Base-by-base conservation (phyloP, 2,329 filamentous ascomycete species). In the Myriosclerotinia scirpicola region DNA sequence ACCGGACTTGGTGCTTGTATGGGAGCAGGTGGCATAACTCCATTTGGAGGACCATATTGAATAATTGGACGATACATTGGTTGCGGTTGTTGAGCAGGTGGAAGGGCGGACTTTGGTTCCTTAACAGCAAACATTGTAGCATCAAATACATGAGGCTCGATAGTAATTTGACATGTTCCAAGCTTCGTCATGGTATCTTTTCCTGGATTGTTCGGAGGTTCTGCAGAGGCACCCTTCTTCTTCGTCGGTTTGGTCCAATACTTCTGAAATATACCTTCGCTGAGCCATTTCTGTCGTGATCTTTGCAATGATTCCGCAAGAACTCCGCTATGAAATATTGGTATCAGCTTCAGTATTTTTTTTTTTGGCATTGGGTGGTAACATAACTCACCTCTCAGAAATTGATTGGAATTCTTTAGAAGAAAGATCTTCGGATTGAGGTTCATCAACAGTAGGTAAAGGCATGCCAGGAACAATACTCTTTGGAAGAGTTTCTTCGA, bases 121-220 rank as follows among this genome's bases (percentile, higher is more conserved):
- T 90, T 90, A 67, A 92, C 87, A 26, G 85, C 84, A 74, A 84
- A 93, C 81, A 93, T 85, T 56, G 85, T 89, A 20, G 90, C 90
- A 71, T 93, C 90, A 72, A 95, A 86, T 54, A 90, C 85, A 75
- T 95, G 90, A 54, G 92, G 92, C 76, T 93, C 91, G 68, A 93
- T 87, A 30, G 87, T 89, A 69, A 96, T 87, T 44, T 87, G 87
- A 69, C 91, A 87, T 71, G 85, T 85, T 71, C 92, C 91, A 30
- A 92, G 84, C 76, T 88, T 90, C 70, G 84, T 81, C 87, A 92
- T 91, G 69, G 84, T 87, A 55, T 92, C 85, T 77, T 90, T 87
- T 69, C 87, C 79, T 2, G 88, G 88, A 72, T 91, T 90, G 71
- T 87, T 86, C 7, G 84, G 81, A 42, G 72, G 72, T 62, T 88